Evolutionary conservation across 345 rosid species (phyloP).

Genomic region (Hibiscus syriacus): DNA sequence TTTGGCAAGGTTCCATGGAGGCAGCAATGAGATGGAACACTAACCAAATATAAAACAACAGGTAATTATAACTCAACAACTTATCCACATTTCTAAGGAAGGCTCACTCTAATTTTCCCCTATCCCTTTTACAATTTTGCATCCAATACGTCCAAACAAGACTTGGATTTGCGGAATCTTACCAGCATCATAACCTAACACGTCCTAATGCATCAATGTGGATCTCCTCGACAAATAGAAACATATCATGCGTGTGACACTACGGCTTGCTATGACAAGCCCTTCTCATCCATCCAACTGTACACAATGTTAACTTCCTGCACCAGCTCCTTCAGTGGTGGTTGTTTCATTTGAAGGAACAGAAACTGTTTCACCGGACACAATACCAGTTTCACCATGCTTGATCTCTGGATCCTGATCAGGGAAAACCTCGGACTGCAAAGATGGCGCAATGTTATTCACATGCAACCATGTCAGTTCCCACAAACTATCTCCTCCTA

Average conservation of each 20-base stretch:
- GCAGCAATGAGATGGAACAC: background rate
- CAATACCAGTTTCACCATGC: conserved; percentile 17
- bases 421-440: conserved; percentile 84
- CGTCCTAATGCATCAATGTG: background rate
- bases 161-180: conserved; percentile 5
- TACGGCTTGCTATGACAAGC: conserved; percentile 14
- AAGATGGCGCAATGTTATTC: conserved; percentile 65
- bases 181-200: background rate
- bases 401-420: conserved; percentile 40
- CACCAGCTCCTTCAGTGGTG: conserved; percentile 29
- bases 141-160: background rate
- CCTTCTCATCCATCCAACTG: background rate
- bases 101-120: background rate
- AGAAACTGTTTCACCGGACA: conserved; percentile 29
- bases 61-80: background rate
- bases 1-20: background rate
- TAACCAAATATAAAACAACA: background rate
- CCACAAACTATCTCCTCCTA: conserved; percentile 97
- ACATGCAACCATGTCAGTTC: conserved; percentile 95
- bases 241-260: background rate
- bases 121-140: conserved; percentile 5
- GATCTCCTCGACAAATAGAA: conserved; percentile 5
- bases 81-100: background rate
- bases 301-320: conserved; percentile 17
- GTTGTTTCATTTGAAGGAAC: conserved; percentile 32